These are phyloP conservation scores for Lecanoromycetidae sp. DNA, from an alignment of 2,329 filamentous ascomycete species.

Conservation along the genomic window DNA sequence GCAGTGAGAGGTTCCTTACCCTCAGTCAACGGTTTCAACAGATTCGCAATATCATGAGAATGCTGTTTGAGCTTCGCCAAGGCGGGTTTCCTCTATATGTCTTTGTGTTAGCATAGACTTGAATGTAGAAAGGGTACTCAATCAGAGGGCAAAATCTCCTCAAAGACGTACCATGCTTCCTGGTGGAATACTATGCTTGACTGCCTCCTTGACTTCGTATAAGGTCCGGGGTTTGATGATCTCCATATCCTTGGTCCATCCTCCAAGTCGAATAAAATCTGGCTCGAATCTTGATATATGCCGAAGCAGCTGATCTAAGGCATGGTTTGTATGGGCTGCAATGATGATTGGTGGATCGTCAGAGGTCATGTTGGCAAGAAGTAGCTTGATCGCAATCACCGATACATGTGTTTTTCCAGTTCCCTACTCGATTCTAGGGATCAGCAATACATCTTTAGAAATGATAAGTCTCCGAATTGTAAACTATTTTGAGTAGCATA, in stretches of 20 bases:
- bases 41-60: conserved; percentile 28
- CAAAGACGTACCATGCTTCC: no score
- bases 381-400: conserved; percentile 53
- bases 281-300: conserved; percentile 51
- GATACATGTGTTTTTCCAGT: conserved; percentile 76
- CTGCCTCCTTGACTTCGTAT: conserved; percentile 39
- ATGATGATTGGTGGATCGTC: conserved; percentile 60
- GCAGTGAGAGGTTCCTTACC: conserved; percentile 40
- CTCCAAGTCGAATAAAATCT: conserved; percentile 55
- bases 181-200: conserved; percentile 24
- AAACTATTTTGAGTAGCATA: no score
- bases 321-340: conserved; percentile 82
- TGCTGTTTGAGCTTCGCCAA: conserved; percentile 33
- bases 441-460: conserved; percentile 56
- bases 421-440: conserved; percentile 75
- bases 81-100: conserved; percentile 29
- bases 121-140: no score
- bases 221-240: conserved; percentile 54
- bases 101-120: no score
- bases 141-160: no score
- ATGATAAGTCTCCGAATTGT: no score
- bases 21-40: conserved; percentile 34
- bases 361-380: conserved; percentile 46
- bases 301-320: conserved; percentile 66
- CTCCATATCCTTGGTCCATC: conserved; percentile 52